Evolutionary conservation across 805 yeast genomes (phyloP), one percentile per base, ranked within the genome.

Genomic region (Candida ipomoeae): DNA sequence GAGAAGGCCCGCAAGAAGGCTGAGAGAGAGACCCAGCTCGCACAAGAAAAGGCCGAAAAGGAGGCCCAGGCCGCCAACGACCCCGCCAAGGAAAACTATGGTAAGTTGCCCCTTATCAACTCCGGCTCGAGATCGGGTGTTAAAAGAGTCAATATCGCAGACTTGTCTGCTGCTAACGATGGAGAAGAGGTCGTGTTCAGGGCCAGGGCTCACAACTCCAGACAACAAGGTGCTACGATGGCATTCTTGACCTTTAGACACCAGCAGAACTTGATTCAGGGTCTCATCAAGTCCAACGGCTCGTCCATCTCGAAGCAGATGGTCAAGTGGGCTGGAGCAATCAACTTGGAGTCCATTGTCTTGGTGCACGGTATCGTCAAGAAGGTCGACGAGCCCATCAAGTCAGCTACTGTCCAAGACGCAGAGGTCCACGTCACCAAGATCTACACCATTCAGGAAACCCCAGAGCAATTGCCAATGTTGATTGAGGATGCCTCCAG

Each of bases 201-300:
- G 73, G 98, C 98, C 43, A 83, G 99, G 74, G 80, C 91, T 41
- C 98, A 94, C 71, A 89, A 84, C 55, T 81, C 92, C 13, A 87
- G 99, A 76, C 87, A 89, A 66, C 98, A 92, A 70, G 96, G 97
- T 69, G 96, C 96, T 63, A 90, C 95, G 57, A 84, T 94, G 86
- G 81, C 87, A 48, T 94, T 94, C 69, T 72, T 92, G 62, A 83
- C 96, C 23, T 83, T 94, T 62, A 87, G 99, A 76, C 99, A 94
- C 76, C 96, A 89, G 73, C 98, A 92, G 77, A 96, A 87, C 52
- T 78, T 94, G 55, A 75, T 91, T 56, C 89, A 85, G 65, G 85
- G 87, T 54, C 83, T 86, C 62, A 81, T 82, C 62, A 83, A 83
- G 55, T 73, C 84, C 42, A 68, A 65, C 56, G 60, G 57, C 31